Evolutionary conservation across 1,284 basidiomycete species (phyloP).

Genomic region (Cryptococcus sp.): DNA sequence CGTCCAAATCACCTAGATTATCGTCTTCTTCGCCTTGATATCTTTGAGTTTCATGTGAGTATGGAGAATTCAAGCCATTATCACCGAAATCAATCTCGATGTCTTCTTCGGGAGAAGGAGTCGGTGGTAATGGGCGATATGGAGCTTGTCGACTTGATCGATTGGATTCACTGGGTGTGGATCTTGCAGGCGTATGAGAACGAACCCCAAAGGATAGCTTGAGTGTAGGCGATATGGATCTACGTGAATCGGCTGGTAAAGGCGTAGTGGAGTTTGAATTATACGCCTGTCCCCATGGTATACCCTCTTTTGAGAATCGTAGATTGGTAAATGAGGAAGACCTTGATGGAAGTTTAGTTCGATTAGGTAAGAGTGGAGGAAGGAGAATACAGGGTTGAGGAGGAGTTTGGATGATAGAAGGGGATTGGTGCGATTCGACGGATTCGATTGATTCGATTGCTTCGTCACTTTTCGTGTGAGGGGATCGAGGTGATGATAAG

Average conservation of each 20-base stretch:
- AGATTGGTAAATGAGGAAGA: not conserved
- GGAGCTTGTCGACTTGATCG: not conserved
- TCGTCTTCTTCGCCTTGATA: not conserved
- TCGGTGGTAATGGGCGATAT: not conserved
- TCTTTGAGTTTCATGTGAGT: not conserved
- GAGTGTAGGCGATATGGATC: not conserved
- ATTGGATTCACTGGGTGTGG: not conserved
- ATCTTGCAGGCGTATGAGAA: not conserved
- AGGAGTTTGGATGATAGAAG: not conserved
- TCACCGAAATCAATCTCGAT: not conserved
- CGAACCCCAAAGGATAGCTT: not conserved
- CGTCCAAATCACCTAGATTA: not conserved
- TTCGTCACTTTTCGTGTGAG: not conserved
- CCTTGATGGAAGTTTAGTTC: not conserved
- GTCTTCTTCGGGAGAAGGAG: not conserved
- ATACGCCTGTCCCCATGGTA: not conserved
- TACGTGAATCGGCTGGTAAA: not conserved
- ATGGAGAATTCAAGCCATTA: not conserved
- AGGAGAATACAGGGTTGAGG: not conserved
- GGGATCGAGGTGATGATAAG: not conserved
- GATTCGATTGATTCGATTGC: not conserved
- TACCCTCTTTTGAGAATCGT: not conserved
- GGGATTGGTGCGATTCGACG: not conserved
- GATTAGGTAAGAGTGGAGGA: not conserved
- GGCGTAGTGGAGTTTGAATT: too few species aligned